Percentiles rank a stretch among this genome's conserved stretches.
Conservation (phyloP, 176 grass and related monocot species). For the Aegilops longissima region DNA sequence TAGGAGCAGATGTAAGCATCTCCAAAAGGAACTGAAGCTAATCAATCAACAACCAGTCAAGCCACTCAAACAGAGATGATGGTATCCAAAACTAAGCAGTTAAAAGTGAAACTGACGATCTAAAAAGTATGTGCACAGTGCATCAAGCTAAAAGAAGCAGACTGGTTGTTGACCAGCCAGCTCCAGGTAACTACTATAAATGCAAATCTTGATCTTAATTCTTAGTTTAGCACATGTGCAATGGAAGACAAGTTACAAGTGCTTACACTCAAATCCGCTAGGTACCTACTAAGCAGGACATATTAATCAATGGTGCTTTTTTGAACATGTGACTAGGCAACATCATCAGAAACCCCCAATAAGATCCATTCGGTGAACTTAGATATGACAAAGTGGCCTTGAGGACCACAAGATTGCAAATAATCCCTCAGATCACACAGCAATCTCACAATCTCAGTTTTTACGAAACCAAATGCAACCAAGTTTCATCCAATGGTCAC, state of each 20-base stretch:
- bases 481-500: neutral
- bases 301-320: neutral
- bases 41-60: neutral
- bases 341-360: neutral
- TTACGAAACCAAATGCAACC: neutral
- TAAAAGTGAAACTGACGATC: neutral
- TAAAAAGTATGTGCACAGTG: neutral
- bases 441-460: neutral
- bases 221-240: slow-evolving; percentile 2
- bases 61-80: slow-evolving; percentile 8
- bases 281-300: neutral
- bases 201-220: neutral
- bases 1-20: slow-evolving; percentile 32
- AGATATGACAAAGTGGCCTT: neutral
- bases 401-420: neutral
- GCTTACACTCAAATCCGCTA: neutral
- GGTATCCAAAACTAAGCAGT: neutral
- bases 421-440: neutral
- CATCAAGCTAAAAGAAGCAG: neutral
- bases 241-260: neutral
- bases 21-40: neutral
- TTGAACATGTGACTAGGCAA: neutral
- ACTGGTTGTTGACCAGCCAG: neutral
- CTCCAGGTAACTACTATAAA: neutral
- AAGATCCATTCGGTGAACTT: neutral